Base-by-base conservation (phyloP, 345 rosid genomes). In the Brassica juncea region DNA sequence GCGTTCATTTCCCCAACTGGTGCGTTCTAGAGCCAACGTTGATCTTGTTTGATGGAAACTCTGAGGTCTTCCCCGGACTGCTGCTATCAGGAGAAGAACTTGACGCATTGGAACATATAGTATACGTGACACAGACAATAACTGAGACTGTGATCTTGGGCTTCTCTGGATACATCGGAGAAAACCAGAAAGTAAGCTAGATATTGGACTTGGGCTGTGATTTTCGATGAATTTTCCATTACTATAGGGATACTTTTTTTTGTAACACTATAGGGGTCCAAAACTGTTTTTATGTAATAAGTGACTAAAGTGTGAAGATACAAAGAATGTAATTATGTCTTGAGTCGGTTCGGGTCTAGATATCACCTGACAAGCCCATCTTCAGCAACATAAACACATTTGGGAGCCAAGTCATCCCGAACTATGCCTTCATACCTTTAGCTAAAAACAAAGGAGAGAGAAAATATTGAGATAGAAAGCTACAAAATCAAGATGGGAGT, bases 321-420 rank as follows among this genome's bases (percentile, higher is more conserved):
- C 32, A 30, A 30, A 30, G 32, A 30, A 30, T 30, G 32, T 30
- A 30, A 30, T 3, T 30, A 0, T 30, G 32, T 30, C 32, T 30
- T 30, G 32, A 30, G 32, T 3, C 4, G 32, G 32, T 30, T 30
- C 32, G 32, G 32, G 32, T 30, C 32, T 30, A 3, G 32, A 34
- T 28, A 58, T n/a, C 65, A 92, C 97, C 97, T 94, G 79, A 94
- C 92, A 27, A 89, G 88, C 37, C 94, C 97, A 66, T 86, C 25
- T 23, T 23, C 25, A 23, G 25, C 25, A 34, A 88, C 81, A 67
- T 90, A 92, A 77, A 94, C 98, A 83, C 98, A 97, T 85, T 92
- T 94, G 7, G 96, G 94, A 84, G 98, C 98, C 87, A 87, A 77
- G 82, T 92, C 96, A 90, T 94, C 96, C 97, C 97, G 92, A 23